Evolutionary conservation across 176 grass and related monocot genomes (phyloP), one percentile per base, ranked within the genome.

Genomic region (Echinochloa phyllopogon): DNA sequence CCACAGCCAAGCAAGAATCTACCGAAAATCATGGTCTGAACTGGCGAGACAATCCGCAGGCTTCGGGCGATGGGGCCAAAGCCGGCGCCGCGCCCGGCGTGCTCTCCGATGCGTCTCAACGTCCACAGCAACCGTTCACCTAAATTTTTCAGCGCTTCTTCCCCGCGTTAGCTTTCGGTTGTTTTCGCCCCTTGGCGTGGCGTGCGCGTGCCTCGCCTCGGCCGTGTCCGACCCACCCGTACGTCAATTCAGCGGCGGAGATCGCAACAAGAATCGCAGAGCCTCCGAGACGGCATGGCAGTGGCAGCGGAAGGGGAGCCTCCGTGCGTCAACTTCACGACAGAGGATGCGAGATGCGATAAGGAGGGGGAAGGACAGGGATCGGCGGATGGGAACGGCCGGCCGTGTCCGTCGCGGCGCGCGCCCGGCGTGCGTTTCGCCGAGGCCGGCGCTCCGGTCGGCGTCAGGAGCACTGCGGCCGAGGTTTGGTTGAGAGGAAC

Each of bases 401-500:
- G 45, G 65, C 24, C 72, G 41, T 45, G 72, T 24, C 72, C 68
- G 70, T 49, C 3, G 8, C 10, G 24, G 24, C 74, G 77, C 65
- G 6, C 24, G 41, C 53, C 12, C 47, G 42, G 40, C 41, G 76
- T 52, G 16, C 39, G 37, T 61, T 47, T 71, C 88, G 7, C 38
- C 25, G 44, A 27, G 72, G 56, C 47, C 29, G 21, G 61, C 62
- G 49, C 24, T 16, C 47, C 47, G 25, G 72, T 86, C 72, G 42
- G 20, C 10, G 10, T 41, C 84, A 17, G 6, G 51, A 79, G 8
- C 9, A n/a, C 62, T 25, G 39, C 21, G 1, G 75, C 66, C 59
- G 69, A 86, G 74, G 74, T 58, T 90, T 33, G 6, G 16, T 15
- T 33, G 88, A 86, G 74, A 86, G 48, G 47, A 68, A 78, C 37